A percentile compares a stretch with the other conserved stretches of the same genome.
Conservation (phyloP, 257 asterid species). For the Ehretia macrophylla region DNA sequence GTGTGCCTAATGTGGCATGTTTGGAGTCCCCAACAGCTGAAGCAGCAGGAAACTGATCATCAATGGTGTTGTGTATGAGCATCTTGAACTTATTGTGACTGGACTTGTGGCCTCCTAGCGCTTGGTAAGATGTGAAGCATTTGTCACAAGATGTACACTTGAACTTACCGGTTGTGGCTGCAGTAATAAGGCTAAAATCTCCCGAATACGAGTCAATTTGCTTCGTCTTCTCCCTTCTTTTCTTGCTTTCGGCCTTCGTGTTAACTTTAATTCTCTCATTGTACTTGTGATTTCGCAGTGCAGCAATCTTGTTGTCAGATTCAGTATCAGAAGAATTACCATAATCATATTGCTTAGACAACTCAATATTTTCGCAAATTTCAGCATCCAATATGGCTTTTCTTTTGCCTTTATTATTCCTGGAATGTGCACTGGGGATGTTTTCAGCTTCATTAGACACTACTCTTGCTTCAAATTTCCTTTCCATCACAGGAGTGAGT, state of each 20-base stretch:
- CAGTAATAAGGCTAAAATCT: background rate
- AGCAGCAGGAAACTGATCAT: background rate
- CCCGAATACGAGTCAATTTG: background rate
- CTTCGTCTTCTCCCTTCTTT: background rate
- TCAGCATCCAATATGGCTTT: background rate
- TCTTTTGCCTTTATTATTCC: background rate
- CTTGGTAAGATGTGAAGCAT: conserved; percentile 33
- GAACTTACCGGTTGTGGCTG: too few species aligned
- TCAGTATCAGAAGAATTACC: background rate
- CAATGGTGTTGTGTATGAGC: conserved; percentile 18
- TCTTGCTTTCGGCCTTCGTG: background rate
- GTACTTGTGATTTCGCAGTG: background rate
- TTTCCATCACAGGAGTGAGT: background rate
- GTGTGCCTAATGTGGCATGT: background rate
- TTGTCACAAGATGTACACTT: conserved; percentile 27
- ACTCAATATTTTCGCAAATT: background rate
- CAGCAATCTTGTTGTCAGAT: background rate
- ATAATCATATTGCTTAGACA: background rate
- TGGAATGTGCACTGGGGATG: background rate
- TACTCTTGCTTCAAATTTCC: conserved; percentile 12
- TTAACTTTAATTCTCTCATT: background rate
- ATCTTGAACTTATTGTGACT: conserved; percentile 51
- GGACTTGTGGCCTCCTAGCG: conserved; percentile 57
- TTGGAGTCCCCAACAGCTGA: background rate
- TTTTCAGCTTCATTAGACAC: conserved; percentile 4